Base-by-base conservation (phyloP, 1,284 basidiomycete genomes). In the Sphagnurus paluster region DNA sequence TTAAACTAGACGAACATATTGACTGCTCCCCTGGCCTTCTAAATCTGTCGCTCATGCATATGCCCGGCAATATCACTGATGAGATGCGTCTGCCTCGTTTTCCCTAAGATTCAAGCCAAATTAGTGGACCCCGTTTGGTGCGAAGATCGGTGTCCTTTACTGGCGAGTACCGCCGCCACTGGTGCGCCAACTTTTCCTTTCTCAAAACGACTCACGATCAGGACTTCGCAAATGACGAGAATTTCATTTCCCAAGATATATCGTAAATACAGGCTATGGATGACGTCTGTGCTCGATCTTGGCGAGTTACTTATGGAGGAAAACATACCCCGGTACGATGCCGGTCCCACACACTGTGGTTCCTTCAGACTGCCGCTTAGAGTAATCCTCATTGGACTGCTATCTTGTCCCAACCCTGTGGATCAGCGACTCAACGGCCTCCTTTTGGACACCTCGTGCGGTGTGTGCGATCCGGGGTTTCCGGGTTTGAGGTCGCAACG, bases 381-480 rank as follows among this genome's bases (percentile, higher is more conserved):
- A 42, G 54, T 38, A 46, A 17, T 34, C 45, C 51, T 38, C 44
- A 46, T 39, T 42, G 43, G 39, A 29, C 34, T 46, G 43, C 41
- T 33, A 41, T 11, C 28, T 21, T 26, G 17, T 44, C 25, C 39
- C 42, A 37, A 11, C 26, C 35, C 47, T 46, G 25, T 40, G 48
- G 38, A 40, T 49, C 28, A 28, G 23, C 26, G 20, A 21, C 5
- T 32, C 29, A 32, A 14, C 5, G 11, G 21, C 13, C 38, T 33
- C 34, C 47, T 14, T 41, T 23, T 32, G n/a, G 36, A 29, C 39
- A 34, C 40, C 52, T 47, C 44, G 41, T 53, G 48, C 44, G 23
- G 26, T 42, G 33, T 44, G 20, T 41, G 41, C 46, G 30, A 37
- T 46, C 56, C 56, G 56, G 48, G 28, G 52, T 48, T 48, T 45